Base-by-base conservation (phyloP, 768 basidiomycete genomes). In the Paxillus rubicundulus region DNA sequence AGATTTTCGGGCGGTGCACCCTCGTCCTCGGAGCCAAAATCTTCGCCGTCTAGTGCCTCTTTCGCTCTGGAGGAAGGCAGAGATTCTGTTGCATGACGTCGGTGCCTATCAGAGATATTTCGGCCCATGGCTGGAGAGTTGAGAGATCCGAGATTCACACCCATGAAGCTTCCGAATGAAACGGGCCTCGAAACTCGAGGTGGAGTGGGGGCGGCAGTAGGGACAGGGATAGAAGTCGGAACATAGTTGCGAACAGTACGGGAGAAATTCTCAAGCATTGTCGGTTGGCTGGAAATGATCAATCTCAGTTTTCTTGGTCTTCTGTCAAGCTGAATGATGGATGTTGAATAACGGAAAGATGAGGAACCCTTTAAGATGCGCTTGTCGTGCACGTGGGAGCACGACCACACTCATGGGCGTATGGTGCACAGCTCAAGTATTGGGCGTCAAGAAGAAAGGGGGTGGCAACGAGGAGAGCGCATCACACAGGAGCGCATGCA, bases 231-330 rank as follows among this genome's bases (percentile, higher is more conserved):
- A 8, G 77, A 76, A 16, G 76, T 71, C 4, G 81, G 82, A 8
- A 81, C 77, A 49, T 83, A 83, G 55, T 70, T 74, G 42, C 81
- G 77, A 24, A 84, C 69, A 9, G 80, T 74, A 17, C 77, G 76
- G 9, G 82, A 78, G 55, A 84, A 71, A 20, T 71, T 72, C 64
- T 81, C 78, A 17, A 82, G 69, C 50, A 78, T 72, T 0, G 79
- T 75, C 9, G 75, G 75, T 53, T 73, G 77, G n/a, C 79, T 81
- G 61, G 32, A 55, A 44, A 18, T 14, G n/a, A 36, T 2, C 14
- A 1, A 32, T 41, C 18, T 68, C 45, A 68, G 64, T 57, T 55
- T 46, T 27, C 20, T 46, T 16, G 16, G 24, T 49, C 16, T 12
- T 18, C 32, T 13, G 45, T 33, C 4, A 17, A 24, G 12, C 17